Evolutionary conservation across 1,139 yeast genomes (phyloP), one percentile per base, ranked within the genome.

Genomic region (Kluyveromyces sp.): DNA sequence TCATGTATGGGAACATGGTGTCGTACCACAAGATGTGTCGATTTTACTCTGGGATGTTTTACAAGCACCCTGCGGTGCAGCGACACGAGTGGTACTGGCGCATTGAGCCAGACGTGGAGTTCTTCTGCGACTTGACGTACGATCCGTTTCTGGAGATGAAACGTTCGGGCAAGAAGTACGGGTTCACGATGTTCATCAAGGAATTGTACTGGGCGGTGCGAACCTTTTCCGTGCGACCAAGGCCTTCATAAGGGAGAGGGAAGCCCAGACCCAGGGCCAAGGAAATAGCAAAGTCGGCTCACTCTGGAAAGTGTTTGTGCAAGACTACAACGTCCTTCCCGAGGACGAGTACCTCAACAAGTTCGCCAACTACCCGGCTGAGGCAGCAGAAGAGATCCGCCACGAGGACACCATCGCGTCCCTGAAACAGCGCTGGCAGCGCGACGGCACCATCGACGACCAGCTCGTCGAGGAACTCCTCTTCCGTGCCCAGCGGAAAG

Each of bases 71-170:
- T 3, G 63, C 84, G 51, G 80, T 90, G 42, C 71, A 63, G 47
- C 72, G 78, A 48, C 74, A 79, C 50, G 88, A 87, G 50, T 89
- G 95, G 94, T 89, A 88, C 67, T 89, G 97, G 96, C 73, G 97
- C 46, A 88, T 90, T 7, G 97, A 90, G 64, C 97, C 97, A 2
- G 83, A 84, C 53, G 92, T 90, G 39, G 83, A 86, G 53, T 89
- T 86, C 63, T 88, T 74, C 60, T 90, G 97, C 66, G 97, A 89
- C 63, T 68, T 88, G 43, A 84, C 96, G 0, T 88, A 89, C 66
- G 97, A 90, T 65, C 96, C 96, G 25, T 90, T 90, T 61, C 57
- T 75, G 28, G 89, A 83, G 58, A 87, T 90, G 97, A 78, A 77
- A 46, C 72, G 70, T 46, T 60, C 65, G 48, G 77, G 78, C 41